phyloP scores from a whole-genome alignment of 768 basidiomycete genomes.

The Leccinum disarticulatum region DNA sequence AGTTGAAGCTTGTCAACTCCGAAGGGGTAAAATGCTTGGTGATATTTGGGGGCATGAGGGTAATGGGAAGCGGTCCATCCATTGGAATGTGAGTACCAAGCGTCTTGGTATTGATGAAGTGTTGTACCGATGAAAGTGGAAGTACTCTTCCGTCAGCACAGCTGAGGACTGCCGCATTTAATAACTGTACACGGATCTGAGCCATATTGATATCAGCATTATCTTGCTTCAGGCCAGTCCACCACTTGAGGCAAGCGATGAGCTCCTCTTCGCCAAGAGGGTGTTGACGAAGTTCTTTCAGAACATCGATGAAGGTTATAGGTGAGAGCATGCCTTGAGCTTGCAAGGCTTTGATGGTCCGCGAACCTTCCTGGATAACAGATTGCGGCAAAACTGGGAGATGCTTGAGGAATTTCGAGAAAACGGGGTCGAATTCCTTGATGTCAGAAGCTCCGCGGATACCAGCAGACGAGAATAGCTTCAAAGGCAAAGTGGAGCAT shows the following conservation, averaged over 20 bases:
- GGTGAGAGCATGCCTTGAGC: conserved; percentile 63
- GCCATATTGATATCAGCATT: conserved; percentile 37
- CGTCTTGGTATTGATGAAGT: conserved; percentile 66
- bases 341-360: conserved; percentile 62
- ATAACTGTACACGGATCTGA: conserved; percentile 56
- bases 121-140: conserved; percentile 66
- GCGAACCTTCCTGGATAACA: conserved; percentile 53
- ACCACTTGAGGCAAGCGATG: conserved; percentile 86
- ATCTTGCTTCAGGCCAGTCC: conserved; percentile 50
- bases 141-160: conserved; percentile 54
- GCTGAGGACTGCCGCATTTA: conserved; percentile 67
- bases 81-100: conserved; percentile 49
- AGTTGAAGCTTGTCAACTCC: conserved; percentile 63
- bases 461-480: conserved; percentile 10
- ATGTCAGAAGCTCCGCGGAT: conserved; percentile 13
- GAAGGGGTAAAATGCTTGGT: conserved; percentile 51
- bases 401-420: conserved; percentile 73
- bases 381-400: conserved; percentile 72
- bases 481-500: conserved; percentile 10
- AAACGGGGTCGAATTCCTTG: conserved; percentile 65
- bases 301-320: conserved; percentile 80
- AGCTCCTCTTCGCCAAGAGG: conserved; percentile 74
- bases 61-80: conserved; percentile 13
- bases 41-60: conserved; percentile 12
- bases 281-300: conserved; percentile 68